Base-by-base conservation (phyloP, 2,329 filamentous ascomycete genomes). In the Fusarium sambucinum region DNA sequence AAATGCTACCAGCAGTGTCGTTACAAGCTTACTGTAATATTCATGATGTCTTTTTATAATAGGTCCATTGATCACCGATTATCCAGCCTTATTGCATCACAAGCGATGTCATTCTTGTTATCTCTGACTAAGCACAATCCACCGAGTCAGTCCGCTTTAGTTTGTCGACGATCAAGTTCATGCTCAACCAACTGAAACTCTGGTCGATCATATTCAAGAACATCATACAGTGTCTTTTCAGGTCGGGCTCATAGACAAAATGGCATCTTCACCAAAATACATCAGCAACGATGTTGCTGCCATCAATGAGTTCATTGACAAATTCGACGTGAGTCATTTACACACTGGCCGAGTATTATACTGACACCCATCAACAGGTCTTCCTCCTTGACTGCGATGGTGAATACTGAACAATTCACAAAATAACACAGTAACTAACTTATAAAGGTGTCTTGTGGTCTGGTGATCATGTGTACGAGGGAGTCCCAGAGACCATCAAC, bases 371-470 rank as follows among this genome's bases (percentile, higher is more conserved):
- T 35, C 16, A 62, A 59, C 72, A 97, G 93, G 89, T 92, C 35
- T 98, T 99, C 77, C 84, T 99, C 14, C 93, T 99, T 75, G 96
- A 99, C 78, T 99, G 96, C 81, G 96, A 99, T 88, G 96, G 95
- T 97, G 83, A 75, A 84, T 42, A 27, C 3, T 23, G 8, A 21
- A 19, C 9, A 5, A 19, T 21, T 45, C 2, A 29, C 19, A 12
- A 32, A 17, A 17, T 6, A 21, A 27, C 23, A 40, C 33, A 23
- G 8, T 41, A 27, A 60, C 60, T 68, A n/a, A 74, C 60, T 35
- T 13, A 14, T 38, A 11, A 27, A 97, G 94, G 95, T 77, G 96
- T 99, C 37, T 84, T 99, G 63, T 99, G 96, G 96, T 97, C 94
- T 17, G 96, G 96, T 50, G 93, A 97, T 76, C 90, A 95, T 77